Conservation (phyloP, 352 stramenopile species). For the Elongisporangium prolatum region DNA sequence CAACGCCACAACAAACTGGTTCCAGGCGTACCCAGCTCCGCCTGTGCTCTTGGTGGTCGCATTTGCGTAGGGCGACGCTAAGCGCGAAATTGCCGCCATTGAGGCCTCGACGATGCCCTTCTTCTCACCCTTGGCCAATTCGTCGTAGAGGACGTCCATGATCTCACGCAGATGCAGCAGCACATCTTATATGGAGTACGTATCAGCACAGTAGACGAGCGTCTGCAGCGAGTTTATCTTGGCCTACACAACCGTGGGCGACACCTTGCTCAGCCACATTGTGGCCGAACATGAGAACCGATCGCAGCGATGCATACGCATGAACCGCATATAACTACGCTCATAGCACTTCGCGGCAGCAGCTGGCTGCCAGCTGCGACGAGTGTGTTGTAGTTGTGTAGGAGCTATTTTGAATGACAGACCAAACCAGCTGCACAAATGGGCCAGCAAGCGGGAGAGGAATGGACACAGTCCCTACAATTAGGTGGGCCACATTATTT, state of each 20-base stretch:
- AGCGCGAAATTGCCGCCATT: constrained; percentile 54
- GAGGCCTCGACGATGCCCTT: constrained; percentile 70
- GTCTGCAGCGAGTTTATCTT: constrained; percentile 82
- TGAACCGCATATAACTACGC: too few relatives aligned
- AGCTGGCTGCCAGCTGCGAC: too few relatives aligned
- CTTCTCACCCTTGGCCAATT: constrained; percentile 82
- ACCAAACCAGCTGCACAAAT: too few relatives aligned
- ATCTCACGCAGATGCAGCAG: constrained; percentile 67
- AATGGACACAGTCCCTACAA: too few relatives aligned
- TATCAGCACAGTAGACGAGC: constrained; percentile 76
- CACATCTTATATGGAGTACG: constrained; percentile 72
- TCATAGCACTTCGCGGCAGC: too few relatives aligned
- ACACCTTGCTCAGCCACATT: too few relatives aligned
- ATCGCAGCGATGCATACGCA: too few relatives aligned
- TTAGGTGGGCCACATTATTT: too few relatives aligned
- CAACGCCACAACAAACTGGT: constrained; percentile 80
- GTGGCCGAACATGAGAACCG: too few relatives aligned
- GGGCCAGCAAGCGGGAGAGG: too few relatives aligned
- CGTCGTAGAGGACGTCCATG: constrained; percentile 66
- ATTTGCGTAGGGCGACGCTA: constrained; percentile 54
- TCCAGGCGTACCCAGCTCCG: constrained; percentile 74
- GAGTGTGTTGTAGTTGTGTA: too few relatives aligned
- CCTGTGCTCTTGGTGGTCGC: constrained; percentile 48
- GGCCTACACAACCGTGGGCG: constrained; percentile 65
- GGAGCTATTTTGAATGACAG: too few relatives aligned